These are phyloP conservation scores for Lodderomyces orthopsilosis DNA, from an alignment of 1,139 yeast genomes.

Conservation along the genomic window DNA sequence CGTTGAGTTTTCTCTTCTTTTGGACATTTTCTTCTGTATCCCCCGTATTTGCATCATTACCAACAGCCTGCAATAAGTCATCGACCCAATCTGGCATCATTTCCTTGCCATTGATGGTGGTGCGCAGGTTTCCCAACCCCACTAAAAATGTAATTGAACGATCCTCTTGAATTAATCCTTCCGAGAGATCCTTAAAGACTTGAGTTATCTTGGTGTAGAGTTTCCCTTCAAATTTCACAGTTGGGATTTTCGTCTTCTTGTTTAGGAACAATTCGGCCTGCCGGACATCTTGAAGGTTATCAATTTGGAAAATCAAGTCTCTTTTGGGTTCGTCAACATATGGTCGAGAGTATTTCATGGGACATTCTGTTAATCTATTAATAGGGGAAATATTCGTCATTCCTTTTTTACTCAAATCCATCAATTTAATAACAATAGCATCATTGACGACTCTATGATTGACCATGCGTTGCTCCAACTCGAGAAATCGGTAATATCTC, in stretches of 20 bases:
- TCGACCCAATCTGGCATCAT: constrained; percentile 36
- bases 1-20: constrained; percentile 9
- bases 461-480: constrained; percentile 69
- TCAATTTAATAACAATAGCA: constrained; percentile 55
- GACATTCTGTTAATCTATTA: constrained; percentile 18
- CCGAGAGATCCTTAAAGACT: constrained; percentile 24
- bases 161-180: constrained; percentile 22
- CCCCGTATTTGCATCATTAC: constrained; percentile 4
- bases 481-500: constrained; percentile 70
- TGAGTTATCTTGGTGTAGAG: constrained; percentile 24
- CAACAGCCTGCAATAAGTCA: constrained; percentile 21
- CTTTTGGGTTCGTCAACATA: constrained; percentile 44
- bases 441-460: constrained; percentile 49
- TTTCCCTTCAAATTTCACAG: constrained; percentile 26
- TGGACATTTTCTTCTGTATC: constrained; percentile 11
- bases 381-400: constrained; percentile 24
- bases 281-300: constrained; percentile 16
- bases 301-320: constrained; percentile 56
- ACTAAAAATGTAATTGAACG: constrained; percentile 24
- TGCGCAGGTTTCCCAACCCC: constrained; percentile 27
- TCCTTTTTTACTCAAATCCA: constrained; percentile 48
- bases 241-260: constrained; percentile 23
- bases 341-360: constrained; percentile 56
- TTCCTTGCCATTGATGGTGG: constrained; percentile 35
- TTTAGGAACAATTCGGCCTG: constrained; percentile 27